Evolutionary conservation across 768 basidiomycete species (phyloP).

Genomic region (Hortiboletus campestris): DNA sequence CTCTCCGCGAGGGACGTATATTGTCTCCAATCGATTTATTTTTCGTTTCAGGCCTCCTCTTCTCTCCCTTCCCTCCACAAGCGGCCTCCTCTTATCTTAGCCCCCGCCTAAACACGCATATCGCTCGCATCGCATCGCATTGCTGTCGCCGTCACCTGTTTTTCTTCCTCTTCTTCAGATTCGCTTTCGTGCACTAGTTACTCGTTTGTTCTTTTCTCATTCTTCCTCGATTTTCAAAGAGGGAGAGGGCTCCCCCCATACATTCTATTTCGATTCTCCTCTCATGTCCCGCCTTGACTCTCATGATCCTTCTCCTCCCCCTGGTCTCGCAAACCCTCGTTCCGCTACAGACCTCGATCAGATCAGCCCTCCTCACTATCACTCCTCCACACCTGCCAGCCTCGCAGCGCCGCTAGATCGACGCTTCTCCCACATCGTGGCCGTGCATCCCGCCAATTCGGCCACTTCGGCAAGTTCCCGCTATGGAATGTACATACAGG

Average conservation of each 20-base stretch:
- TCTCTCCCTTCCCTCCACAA: constrained; percentile 4
- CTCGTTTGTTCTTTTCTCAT: constrained; percentile 23
- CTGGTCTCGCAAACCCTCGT: constrained; percentile 31
- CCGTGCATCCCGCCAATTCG: constrained; percentile 17
- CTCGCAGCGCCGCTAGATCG: constrained; percentile 23
- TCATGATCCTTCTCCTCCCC: constrained; percentile 39
- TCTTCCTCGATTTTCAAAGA: constrained; percentile 28
- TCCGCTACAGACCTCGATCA: constrained; percentile 33
- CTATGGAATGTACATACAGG: constrained; percentile 35
- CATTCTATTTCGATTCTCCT: constrained; percentile 1
- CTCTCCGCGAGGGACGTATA: constrained; percentile 31
- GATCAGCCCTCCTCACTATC: constrained; percentile 12
- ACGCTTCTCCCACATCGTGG: constrained; percentile 13
- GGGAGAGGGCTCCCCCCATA: constrained; percentile 18
- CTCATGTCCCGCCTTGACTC: constrained; percentile 46
- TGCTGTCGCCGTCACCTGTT: constrained; percentile 28
- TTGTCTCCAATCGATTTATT: constrained; percentile 28
- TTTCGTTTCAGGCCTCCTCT: constrained; percentile 26
- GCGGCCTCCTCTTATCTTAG: constrained; percentile 29
- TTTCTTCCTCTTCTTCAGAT: constrained; percentile 15
- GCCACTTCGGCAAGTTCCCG: constrained; percentile 33
- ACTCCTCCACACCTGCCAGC: constrained; percentile 9
- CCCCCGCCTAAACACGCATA: constrained; percentile 30
- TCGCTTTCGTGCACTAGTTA: constrained; percentile 33
- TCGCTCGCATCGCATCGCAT: constrained; percentile 34